phyloP scores from a whole-genome alignment of 768 basidiomycete genomes.

The Leucogyrophana mollusca region DNA sequence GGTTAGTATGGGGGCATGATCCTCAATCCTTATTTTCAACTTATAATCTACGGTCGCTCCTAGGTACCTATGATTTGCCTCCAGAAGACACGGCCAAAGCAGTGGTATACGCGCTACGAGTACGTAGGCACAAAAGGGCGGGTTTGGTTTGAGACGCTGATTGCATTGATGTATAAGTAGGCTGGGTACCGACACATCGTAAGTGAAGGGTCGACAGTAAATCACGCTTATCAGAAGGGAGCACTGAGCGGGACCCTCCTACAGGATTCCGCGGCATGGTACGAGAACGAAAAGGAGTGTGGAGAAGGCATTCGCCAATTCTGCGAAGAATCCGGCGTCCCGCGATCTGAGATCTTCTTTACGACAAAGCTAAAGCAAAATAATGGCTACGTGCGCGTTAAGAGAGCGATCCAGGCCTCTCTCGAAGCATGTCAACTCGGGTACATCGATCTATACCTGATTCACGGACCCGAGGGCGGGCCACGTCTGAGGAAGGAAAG shows the following conservation, averaged over 20 bases:
- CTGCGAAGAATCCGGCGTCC: conserved; percentile 42
- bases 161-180: conserved; percentile 24
- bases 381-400: conserved; percentile 46
- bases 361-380: conserved; percentile 70
- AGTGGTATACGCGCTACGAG: conserved; percentile 64
- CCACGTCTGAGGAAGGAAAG: conserved; percentile 52
- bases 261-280: conserved; percentile 30
- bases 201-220: conserved; percentile 19
- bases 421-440: conserved; percentile 53
- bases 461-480: conserved; percentile 69
- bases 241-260: too few relatives aligned
- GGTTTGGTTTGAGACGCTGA: too few relatives aligned
- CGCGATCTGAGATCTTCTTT: conserved; percentile 63
- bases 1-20: conserved; percentile 30
- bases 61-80: conserved; percentile 64
- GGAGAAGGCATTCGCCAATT: conserved; percentile 61
- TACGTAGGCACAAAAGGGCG: conserved; percentile 16
- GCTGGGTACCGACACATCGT: conserved; percentile 66
- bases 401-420: conserved; percentile 50
- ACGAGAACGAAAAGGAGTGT: conserved; percentile 67
- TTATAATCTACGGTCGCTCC: neutral
- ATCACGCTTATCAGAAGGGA: neutral
- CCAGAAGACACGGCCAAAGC: conserved; percentile 54
- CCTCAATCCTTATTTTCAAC: neutral
- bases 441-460: conserved; percentile 70